Percentiles rank a stretch among this genome's conserved stretches.
Conservation (phyloP, 2,329 filamentous ascomycete genomes). For the Microsporum canis region DNA sequence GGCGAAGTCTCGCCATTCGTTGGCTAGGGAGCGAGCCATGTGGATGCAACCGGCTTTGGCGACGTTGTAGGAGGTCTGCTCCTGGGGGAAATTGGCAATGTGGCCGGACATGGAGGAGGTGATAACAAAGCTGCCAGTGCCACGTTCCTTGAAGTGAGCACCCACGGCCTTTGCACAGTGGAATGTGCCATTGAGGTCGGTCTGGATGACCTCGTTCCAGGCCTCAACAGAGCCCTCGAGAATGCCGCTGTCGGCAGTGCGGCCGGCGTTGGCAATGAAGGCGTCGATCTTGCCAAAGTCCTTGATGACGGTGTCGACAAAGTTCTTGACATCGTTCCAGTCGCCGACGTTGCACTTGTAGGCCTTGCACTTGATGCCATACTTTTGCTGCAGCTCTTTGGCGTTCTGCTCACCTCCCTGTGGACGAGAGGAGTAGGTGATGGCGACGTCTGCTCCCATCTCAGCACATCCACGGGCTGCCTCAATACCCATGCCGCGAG, state of each 20-base stretch:
- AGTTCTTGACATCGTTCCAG: conserved; percentile 45
- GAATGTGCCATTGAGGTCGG: conserved; percentile 77
- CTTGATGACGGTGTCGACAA: conserved; percentile 47
- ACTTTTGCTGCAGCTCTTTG: conserved; percentile 47
- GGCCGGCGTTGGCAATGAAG: conserved; percentile 60
- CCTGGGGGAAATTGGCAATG: conserved; percentile 49
- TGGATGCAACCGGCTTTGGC: conserved; percentile 58
- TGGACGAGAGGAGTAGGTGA: conserved; percentile 55
- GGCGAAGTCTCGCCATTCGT: conserved; percentile 59
- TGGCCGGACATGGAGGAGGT: conserved; percentile 52
- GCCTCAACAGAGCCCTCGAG: conserved; percentile 60
- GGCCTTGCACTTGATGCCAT: conserved; percentile 55
- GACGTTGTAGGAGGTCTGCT: conserved; percentile 55
- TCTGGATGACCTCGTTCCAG: conserved; percentile 65
- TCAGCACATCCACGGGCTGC: conserved; percentile 54
- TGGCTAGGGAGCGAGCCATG: conserved; percentile 52
- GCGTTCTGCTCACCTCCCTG: conserved; percentile 56
- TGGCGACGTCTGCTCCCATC: conserved; percentile 52
- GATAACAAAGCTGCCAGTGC: conserved; percentile 54
- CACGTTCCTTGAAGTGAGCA: conserved; percentile 58
- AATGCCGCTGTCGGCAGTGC: conserved; percentile 57
- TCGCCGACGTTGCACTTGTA: conserved; percentile 54
- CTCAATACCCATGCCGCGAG: conserved; percentile 58
- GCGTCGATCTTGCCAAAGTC: conserved; percentile 62
- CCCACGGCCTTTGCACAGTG: conserved; percentile 85